Base-by-base conservation (phyloP, 73 alveolate genomes). In the Paraurostyla sp. region DNA sequence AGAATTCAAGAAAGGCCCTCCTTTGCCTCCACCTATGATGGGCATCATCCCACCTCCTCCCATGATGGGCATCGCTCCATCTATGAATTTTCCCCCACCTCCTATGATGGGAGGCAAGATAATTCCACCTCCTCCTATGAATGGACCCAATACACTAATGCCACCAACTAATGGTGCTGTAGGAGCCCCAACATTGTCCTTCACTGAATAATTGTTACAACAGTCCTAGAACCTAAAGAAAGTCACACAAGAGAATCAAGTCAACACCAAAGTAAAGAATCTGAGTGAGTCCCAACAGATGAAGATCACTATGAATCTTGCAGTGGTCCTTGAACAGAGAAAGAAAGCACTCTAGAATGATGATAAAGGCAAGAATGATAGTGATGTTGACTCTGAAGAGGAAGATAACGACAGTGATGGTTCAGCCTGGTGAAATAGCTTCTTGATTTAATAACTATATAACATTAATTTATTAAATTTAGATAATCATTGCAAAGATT, bases 51-150 rank as follows among this genome's bases (percentile, higher is more conserved):
- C 56, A 29, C 89, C 89, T 78, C 89, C 89, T 52, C 89, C 89
- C 3, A n/a, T 52, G 6, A 16, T 56, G 38, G 23, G 23, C 9
- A 13, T 32, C 23, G 15, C 73, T 16, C 40, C 73, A 9, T 22
- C 73, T 16, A 56, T 20, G 23, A 9, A 16, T 56, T 9, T 46
- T 13, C 73, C 73, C 40, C 76, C 89, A 13, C 80, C 89, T 78
- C 89, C 89, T 9, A 7, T 46, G 23, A 52, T 40, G 52, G 86
- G 86, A 25, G 57, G 57, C 13, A 13, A 13, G 13, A 73, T 73
- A 59, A 54, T 54, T 0, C 89, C 89, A 11, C 89, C 89, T 6
- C 80, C 89, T 13, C 89, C 89, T 1, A 78, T 78, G 78, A 52
- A 40, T 73, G 57, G 57, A 13, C 18, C 57, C 13, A n/a, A n/a